phyloP scores from a whole-genome alignment of 352 stramenopile genomes.

The Globisporangium cederbergense region DNA sequence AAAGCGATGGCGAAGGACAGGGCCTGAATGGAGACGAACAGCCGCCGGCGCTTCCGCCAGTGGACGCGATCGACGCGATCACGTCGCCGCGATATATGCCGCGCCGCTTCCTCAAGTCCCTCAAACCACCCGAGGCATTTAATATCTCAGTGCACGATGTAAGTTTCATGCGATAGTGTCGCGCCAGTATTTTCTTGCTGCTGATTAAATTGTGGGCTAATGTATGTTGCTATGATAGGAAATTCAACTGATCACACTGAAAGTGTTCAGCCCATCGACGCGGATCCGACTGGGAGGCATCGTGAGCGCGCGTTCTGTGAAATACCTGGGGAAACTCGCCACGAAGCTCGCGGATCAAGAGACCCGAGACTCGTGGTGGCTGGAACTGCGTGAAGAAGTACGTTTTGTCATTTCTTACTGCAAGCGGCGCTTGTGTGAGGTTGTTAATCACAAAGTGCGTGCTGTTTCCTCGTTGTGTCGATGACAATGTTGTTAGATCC shows the following conservation, averaged over 20 bases:
- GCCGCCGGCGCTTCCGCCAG: conserved; percentile 9
- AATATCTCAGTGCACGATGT: conserved; percentile 78
- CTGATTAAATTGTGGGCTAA: too few relatives aligned
- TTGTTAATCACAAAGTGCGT: neutral
- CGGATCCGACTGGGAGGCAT: conserved; percentile 80
- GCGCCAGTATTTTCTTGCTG: too few relatives aligned
- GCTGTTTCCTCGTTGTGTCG: neutral
- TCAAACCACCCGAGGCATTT: conserved; percentile 57
- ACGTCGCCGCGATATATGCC: conserved; percentile 52
- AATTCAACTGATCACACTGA: conserved; percentile 94
- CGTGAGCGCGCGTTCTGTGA: conserved; percentile 84
- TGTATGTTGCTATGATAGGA: conserved; percentile 45
- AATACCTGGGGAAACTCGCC: conserved; percentile 90
- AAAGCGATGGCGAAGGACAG: conserved; percentile 23
- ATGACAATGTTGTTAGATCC: conserved; percentile 55
- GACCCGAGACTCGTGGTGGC: conserved; percentile 97
- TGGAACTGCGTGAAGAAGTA: conserved; percentile 94
- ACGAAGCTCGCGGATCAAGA: conserved; percentile 97
- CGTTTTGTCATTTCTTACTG: neutral
- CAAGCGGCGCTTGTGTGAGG: neutral
- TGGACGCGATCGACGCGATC: conserved; percentile 32
- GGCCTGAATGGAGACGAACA: conserved; percentile 32
- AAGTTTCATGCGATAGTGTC: too few relatives aligned
- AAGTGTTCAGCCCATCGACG: conserved; percentile 85
- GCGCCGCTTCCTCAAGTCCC: conserved; percentile 44